These are phyloP conservation scores for Leptosphaerulina australis DNA, from an alignment of 2,329 filamentous ascomycete genomes.

Conservation along the genomic window DNA sequence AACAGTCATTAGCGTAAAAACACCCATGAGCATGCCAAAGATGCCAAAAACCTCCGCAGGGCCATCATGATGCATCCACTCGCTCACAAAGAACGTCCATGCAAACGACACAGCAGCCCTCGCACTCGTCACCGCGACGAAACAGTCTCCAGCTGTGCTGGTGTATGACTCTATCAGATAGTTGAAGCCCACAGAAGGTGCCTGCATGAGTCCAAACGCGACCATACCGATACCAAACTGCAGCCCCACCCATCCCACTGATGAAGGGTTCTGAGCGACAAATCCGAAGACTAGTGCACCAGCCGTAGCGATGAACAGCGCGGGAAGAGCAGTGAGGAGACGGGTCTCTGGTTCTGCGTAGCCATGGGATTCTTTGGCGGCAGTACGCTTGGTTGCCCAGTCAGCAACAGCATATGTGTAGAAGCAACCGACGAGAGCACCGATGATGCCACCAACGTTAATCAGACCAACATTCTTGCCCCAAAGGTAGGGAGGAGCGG, in stretches of 20 bases:
- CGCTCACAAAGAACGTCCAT: slow-evolving; percentile 61
- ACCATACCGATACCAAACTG: slow-evolving; percentile 50
- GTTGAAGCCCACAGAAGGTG: slow-evolving; percentile 52
- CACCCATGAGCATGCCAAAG: slow-evolving; percentile 59
- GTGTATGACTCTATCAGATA: slow-evolving; percentile 60
- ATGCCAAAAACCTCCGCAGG: slow-evolving; percentile 59
- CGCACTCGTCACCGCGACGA: slow-evolving; percentile 59
- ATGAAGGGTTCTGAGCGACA: slow-evolving; percentile 46
- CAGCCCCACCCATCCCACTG: slow-evolving; percentile 49
- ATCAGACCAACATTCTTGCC: slow-evolving; percentile 48
- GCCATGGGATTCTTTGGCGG: slow-evolving; percentile 46
- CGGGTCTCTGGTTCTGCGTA: slow-evolving; percentile 50
- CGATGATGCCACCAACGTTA: slow-evolving; percentile 49
- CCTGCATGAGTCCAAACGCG: slow-evolving; percentile 51
- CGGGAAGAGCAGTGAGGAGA: slow-evolving; percentile 48
- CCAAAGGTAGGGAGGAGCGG: slow-evolving; percentile 52
- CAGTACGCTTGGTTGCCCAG: slow-evolving; percentile 45
- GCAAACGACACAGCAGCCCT: slow-evolving; percentile 59
- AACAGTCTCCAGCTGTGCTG: slow-evolving; percentile 58
- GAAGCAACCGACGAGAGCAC: slow-evolving; percentile 43
- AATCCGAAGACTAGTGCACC: slow-evolving; percentile 51
- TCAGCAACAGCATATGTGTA: slow-evolving; percentile 50
- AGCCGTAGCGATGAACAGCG: slow-evolving; percentile 46
- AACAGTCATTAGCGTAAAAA: slow-evolving; percentile 52
- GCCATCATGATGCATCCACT: slow-evolving; percentile 55